A percentile compares a stretch with the other conserved stretches of the same genome.
Conservation (phyloP, 768 basidiomycete genomes). For the Lentinula boryana region DNA sequence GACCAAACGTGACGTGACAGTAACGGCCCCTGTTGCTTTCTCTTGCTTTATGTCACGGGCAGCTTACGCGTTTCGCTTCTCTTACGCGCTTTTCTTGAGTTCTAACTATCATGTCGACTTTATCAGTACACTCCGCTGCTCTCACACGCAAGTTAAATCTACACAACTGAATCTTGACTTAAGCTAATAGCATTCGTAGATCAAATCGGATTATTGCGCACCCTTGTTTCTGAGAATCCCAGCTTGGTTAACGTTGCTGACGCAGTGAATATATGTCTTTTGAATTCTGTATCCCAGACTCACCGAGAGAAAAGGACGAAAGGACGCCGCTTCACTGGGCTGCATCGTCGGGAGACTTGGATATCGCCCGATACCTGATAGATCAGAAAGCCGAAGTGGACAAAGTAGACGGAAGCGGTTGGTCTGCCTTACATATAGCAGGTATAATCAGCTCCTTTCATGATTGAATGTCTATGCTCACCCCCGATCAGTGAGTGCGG, state of each 20-base stretch:
- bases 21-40: not conserved
- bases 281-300: not conserved
- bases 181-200: conserved; percentile 30
- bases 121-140: conserved; percentile 60
- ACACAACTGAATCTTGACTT: not conserved
- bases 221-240: conserved; percentile 58
- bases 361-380: conserved; percentile 62
- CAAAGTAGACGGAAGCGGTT: conserved; percentile 58
- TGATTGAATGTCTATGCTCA: conserved; percentile 9
- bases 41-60: not conserved
- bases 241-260: conserved; percentile 57
- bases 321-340: conserved; percentile 87
- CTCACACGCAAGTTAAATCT: conserved; percentile 29
- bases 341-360: conserved; percentile 64
- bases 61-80: conserved; percentile 11
- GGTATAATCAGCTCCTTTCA: conserved; percentile 32
- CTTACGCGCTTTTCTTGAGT: conserved; percentile 1
- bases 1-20: not conserved
- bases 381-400: conserved; percentile 68
- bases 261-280: conserved; percentile 33
- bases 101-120: conserved; percentile 28
- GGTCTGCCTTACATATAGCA: conserved; percentile 79
- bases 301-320: conserved; percentile 46
- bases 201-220: conserved; percentile 64
- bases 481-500: conserved; percentile 63